Percentiles rank a stretch among this genome's conserved stretches.
phyloP scores from a whole-genome alignment of 176 grass and related monocot genomes.

The Stipa capillata region DNA sequence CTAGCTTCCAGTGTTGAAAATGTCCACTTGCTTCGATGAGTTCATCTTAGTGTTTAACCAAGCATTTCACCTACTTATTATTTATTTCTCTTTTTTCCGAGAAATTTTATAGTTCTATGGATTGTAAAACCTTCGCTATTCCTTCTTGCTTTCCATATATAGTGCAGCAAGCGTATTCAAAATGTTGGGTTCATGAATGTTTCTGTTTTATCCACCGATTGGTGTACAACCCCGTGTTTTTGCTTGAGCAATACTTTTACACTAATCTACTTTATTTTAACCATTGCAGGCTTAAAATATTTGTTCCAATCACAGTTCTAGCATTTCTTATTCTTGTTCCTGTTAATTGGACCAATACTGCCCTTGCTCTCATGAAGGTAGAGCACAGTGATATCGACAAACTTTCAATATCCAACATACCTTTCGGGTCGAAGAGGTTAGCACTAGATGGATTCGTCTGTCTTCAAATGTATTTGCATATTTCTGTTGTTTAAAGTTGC shows the following conservation, averaged over 20 bases:
- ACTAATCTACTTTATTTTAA: conserved; percentile 18
- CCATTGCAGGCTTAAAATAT: conserved; percentile 84
- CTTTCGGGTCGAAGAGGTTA: conserved; percentile 71
- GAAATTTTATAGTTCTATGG: not conserved
- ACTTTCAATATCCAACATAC: conserved; percentile 95
- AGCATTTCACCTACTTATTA: not conserved
- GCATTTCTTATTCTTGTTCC: conserved; percentile 84
- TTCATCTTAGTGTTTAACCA: conserved; percentile 3
- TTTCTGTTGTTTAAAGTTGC: not conserved
- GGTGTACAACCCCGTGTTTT: conserved; percentile 6
- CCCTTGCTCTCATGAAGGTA: conserved; percentile 35
- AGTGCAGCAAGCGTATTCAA: not conserved
- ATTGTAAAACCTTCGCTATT: not conserved
- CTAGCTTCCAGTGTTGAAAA: not conserved
- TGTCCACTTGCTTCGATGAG: not conserved
- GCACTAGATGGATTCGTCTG: not conserved
- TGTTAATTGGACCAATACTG: conserved; percentile 92
- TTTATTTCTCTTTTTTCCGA: conserved; percentile 1
- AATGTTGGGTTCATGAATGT: not conserved
- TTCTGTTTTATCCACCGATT: conserved; percentile 4
- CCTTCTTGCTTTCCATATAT: not conserved
- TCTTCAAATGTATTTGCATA: not conserved
- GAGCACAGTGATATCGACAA: conserved; percentile 64
- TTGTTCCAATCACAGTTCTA: conserved; percentile 75
- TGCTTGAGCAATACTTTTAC: not conserved